Evolutionary conservation across 148 eudicot species (phyloP), one percentile per base, ranked within the genome.

Genomic region (Camellia japonica): DNA sequence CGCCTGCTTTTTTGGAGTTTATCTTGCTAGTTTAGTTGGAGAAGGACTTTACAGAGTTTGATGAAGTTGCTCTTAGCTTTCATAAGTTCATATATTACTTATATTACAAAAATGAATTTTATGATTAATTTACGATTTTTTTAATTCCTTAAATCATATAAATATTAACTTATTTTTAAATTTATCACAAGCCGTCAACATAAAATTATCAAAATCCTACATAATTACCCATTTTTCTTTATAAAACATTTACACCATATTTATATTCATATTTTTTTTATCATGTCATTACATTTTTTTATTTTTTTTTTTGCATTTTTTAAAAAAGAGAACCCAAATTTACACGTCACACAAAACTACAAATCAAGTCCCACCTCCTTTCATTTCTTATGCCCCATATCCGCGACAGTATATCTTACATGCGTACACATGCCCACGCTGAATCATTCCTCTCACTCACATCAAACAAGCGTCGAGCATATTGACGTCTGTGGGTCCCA

Each of bases 401-500:
- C 0, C 4, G 54, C 11, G 18, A 42, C 23, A 10, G 2, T n/a
- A 42, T 74, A 74, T 60, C 55, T 5, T 49, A 75, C 49, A 38
- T 7, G 2, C 51, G 20, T 62, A 63, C 58, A 51, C 71, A 51
- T 71, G 44, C 42, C 76, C 38, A 38, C 49, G 23, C 56, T 71
- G 14, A 46, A 60, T 60, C 52, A 46, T 15, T 6, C 16, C 38
- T 10, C 14, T 16, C 7, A 8, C 15, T 2, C 52, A n/a, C 13
- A 72, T 80, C 86, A 84, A 56, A 80, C 81, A 7, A 75, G 76
- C 3, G 92, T 86, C 4, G 82, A 49, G 67, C 92, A 89, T 46
- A 84, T 79, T 0, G 84, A 86, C 7, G 71, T 81, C 9, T 75
- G 58, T 0, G 92, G 92, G 77, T 89, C 92, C 92, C 92, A 89